phyloP scores from a whole-genome alignment of 192 early-diverging fungal genomes.

The Mortierella hygrophila region DNA sequence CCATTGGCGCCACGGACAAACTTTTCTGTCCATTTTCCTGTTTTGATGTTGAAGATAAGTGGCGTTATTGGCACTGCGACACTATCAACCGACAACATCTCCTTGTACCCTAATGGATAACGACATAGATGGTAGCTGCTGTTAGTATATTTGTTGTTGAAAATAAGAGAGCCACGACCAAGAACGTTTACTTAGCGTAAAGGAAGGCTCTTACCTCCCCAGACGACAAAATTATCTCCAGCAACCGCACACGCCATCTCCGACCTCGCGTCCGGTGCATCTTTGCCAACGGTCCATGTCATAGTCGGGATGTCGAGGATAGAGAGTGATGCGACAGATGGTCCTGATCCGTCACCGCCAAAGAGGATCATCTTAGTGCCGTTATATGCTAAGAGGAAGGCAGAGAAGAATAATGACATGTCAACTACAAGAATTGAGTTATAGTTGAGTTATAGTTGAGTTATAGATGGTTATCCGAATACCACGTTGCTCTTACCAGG shows the following conservation, averaged over 20 bases:
- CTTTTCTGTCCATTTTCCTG: not conserved
- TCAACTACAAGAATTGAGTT: not conserved
- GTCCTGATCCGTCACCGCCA: not conserved
- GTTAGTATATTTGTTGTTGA: no score
- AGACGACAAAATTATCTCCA: conserved; percentile 5
- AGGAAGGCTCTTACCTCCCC: not conserved
- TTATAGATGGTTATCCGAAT: not conserved
- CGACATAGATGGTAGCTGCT: no score
- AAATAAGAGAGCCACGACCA: not conserved
- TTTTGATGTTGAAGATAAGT: not conserved
- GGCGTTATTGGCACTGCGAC: not conserved
- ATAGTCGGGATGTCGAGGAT: not conserved
- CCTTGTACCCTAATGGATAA: not conserved
- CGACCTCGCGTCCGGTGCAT: not conserved
- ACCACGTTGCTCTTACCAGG: not conserved
- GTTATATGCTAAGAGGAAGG: not conserved
- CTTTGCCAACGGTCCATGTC: not conserved
- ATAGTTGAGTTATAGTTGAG: not conserved
- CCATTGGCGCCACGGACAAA: not conserved
- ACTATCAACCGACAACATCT: not conserved
- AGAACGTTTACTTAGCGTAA: not conserved
- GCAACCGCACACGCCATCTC: not conserved
- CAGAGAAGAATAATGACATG: not conserved
- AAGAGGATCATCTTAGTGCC: conserved; percentile 4
- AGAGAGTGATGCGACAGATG: no score